Evolutionary conservation across 139 green algal species (phyloP), one percentile per base, ranked within the genome.

Genomic region (Chlorella sp.): DNA sequence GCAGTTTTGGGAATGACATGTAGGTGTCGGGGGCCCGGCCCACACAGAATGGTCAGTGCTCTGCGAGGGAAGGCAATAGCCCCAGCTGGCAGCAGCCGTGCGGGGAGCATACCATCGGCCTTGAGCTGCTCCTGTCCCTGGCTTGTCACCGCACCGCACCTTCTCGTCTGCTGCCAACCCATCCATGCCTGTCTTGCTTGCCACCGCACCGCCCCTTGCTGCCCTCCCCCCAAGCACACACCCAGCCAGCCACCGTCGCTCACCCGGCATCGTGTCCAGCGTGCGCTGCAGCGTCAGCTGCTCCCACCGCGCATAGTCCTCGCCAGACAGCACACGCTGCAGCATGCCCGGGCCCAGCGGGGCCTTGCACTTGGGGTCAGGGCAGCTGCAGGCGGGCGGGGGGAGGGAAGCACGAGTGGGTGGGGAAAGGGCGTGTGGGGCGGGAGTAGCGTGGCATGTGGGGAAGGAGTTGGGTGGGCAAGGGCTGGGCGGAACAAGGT

Each of bases 241-340:
- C 24, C 24, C n/a, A 37, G 68, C 32, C 32, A 71, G 64, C 64
- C 71, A 40, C 32, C 32, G 71, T 0, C 15, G 48, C 81, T 4
- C 64, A 69, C 84, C 84, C 24, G 91, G 68, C 97, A 99, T 99
- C 12, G 83, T 82, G 91, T 96, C 94, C 40, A 98, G 92, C 24
- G 95, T 94, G 34, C 92, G 92, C 89, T 96, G 90, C 84, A 98
- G 94, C 83, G 94, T 93, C 32, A 98, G 91, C 66, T 86, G 69
- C 90, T 98, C 96, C 94, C 95, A 97, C 9, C 93, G 92, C 37
- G 84, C 81, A 77, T 94, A 96, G 40, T 92, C 88, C 37, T 95
- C 92, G n/a, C 86, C 28, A 9, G 34, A 34, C n/a, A 95, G 73
- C 60, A 96, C 48, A 24, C 71, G 32, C 68, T 86, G 66, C 60